Evolutionary conservation across 768 basidiomycete species (phyloP), one percentile per base, ranked within the genome.

Genomic region (Candolleomyces eurysporus): DNA sequence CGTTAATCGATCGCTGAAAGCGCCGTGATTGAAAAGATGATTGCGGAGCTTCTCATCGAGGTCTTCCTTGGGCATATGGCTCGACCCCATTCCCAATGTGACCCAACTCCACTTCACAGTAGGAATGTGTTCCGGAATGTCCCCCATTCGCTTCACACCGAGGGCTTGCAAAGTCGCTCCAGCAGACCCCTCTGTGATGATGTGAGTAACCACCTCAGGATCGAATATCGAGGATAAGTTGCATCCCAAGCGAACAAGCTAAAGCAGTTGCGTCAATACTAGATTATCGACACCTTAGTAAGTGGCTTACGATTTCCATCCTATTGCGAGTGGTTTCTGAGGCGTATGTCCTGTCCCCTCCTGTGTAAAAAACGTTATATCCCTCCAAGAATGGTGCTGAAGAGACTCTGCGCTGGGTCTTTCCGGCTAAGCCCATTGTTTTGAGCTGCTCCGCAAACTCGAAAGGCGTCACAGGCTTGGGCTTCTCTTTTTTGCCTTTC

Each of bases 231-330:
- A 80, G 43, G 84, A 72, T 26, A 92, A 74, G 21, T 78, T 83
- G 48, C 84, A 91, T 11, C 91, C 91, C 63, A 84, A 74, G 61
- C 76, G 77, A 48, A 86, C 76, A 45, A 93, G 83, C 91, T 92
- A 63, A 26, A 39, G 31, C 26, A 54, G 54, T 58, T 8, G 51
- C 32, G 40, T 65, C 13, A 62, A 30, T 50, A 50, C 10, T 21
- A 55, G 53, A 54, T 55, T 42, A 48, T 26, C 32, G 56, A 31
- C 48, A 26, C 19, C 40, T 51, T 61, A 48, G 54, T n/a, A 32
- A 32, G n/a, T 40, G n/a, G 76, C 86, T 66, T 74, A 90, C 89
- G 42, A 84, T 70, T 14, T 84, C 78, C 86, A 90, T 88, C 62
- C 82, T 78, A 16, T 76, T 77, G 49, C 79, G 79, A 3, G 87